Evolutionary conservation across 2,329 filamentous ascomycete species (phyloP).

Genomic region (Fusarium sacchari): DNA sequence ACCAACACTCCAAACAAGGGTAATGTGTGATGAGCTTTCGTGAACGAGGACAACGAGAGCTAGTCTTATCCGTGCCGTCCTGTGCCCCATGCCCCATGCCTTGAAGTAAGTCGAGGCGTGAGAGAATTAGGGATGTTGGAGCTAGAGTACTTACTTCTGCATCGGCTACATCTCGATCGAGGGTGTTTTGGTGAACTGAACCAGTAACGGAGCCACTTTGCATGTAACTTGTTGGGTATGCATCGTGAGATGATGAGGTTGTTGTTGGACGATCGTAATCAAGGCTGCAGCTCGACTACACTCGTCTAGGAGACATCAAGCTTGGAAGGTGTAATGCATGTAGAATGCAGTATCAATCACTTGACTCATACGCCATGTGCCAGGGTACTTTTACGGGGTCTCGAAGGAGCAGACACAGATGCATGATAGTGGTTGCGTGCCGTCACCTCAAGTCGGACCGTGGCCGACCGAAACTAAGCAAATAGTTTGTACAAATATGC

Average conservation of each 20-base stretch:
- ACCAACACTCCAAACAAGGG: slow-evolving; percentile 24
- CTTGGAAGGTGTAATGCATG: slow-evolving; percentile 30
- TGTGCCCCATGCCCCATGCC: slow-evolving; percentile 13
- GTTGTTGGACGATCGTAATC: slow-evolving; percentile 28
- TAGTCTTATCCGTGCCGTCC: slow-evolving; percentile 21
- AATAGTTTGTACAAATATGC: slow-evolving; percentile 7
- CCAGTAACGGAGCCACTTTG: slow-evolving; percentile 30
- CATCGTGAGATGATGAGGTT: slow-evolving; percentile 12
- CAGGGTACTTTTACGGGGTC: slow-evolving; percentile 34
- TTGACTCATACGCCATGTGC: slow-evolving; percentile 46
- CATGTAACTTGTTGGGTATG: slow-evolving; percentile 39
- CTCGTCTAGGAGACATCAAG: slow-evolving; percentile 14
- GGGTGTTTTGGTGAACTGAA: slow-evolving; percentile 1
- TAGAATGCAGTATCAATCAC: slow-evolving; percentile 42
- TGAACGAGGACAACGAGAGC: neutral
- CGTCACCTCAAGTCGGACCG: slow-evolving; percentile 20
- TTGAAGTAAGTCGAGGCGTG: slow-evolving; percentile 16
- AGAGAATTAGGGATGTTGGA: slow-evolving; percentile 3
- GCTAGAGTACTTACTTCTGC: slow-evolving; percentile 13
- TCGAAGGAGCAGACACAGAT: slow-evolving; percentile 17
- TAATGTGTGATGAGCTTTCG: slow-evolving; percentile 8
- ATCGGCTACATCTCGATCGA: slow-evolving; percentile 26
- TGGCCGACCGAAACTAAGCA: slow-evolving; percentile 13
- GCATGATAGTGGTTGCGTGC: slow-evolving; percentile 29
- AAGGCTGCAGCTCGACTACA: slow-evolving; percentile 33